Evolutionary conservation across 2,329 filamentous ascomycete genomes (phyloP), one percentile per base, ranked within the genome.

Genomic region (Blastomyces parvus): DNA sequence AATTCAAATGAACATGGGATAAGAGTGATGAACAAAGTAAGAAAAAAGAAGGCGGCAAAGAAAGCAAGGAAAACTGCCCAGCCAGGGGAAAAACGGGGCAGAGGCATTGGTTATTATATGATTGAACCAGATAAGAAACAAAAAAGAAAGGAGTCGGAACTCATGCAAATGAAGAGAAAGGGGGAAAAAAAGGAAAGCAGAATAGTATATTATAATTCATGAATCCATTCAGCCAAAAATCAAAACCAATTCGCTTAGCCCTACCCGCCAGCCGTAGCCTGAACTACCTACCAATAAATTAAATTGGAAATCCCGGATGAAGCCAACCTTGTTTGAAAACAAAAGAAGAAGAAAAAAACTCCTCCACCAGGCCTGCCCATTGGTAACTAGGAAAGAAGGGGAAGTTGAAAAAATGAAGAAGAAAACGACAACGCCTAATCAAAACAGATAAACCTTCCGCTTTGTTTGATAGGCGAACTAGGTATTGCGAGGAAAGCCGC

Each of bases 181-280:
- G 38, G 64, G 64, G 27, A 44, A 56, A 65, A 62, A 60, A 65
- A 65, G 69, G 69, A 72, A 70, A 17, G 44, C 9, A 6, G 8
- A 38, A 44, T 44, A 44, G 17, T 8, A 50, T n/a, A 33, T 57
- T 33, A 38, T 38, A 38, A 9, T 38, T 13, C 55, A 58, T 58
- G 55, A 58, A 27, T 58, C 36, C 40, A 58, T 56, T 38, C 3
- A 56, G n/a, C 8, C 30, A 56, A 56, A 30, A 38, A 38, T 38
- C 36, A 38, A 38, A 36, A 52, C 38, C 53, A 73, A 75, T 72
- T 73, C 69, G 70, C 74, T 65, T 69, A 36, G 36, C n/a, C 55
- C 36, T 40, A 40, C 19, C 53, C 33, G 30, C 53, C 53, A 9
- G 30, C 53, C 55, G 1, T 58, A 9, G 22, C 55, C 55, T 58